Base-by-base conservation (phyloP, 495 filamentous ascomycete species). In the Penicillium maclennaniae region DNA sequence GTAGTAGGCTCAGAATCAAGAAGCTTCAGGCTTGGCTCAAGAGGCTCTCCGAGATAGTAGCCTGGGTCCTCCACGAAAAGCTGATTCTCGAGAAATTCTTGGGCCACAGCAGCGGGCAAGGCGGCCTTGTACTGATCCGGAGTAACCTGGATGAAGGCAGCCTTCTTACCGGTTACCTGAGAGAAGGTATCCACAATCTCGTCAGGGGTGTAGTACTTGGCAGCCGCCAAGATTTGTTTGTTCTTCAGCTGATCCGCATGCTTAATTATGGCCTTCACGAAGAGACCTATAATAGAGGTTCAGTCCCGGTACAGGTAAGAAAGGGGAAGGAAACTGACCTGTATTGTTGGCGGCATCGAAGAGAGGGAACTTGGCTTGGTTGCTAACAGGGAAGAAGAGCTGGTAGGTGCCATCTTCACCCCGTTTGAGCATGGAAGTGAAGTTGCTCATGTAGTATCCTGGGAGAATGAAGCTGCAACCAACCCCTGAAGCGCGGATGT, bases 361-460 rank as follows among this genome's bases (percentile, higher is more conserved):
- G 14, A 83, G 63, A 10, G 83, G 83, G 45, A 83, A 66, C 26
- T 56, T 51, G 7, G 80, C 68, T 20, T 69, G 54, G 7, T 46
- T 47, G 7, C 51, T 19, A 21, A 61, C 49, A 20, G 61, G 61
- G 39, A 45, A 53, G 27, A 47, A 53, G 0, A 60, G 44, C 48
- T 46, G 28, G 43, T 52, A 65, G 0, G 57, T 47, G 0, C 57
- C 54, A 44, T 58, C 51, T 10, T 58, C 57, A 8, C 56, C 55
- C 31, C 65, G 59, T 28, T 54, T 50, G 8, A 70, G 36, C 41
- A 54, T 40, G 16, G 43, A 47, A 7, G 52, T 56, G 16, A 71
- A 55, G 58, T 82, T 83, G 53, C 68, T 69, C 82, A 84, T 85
- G 70, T 78, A 87, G 56, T 76, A 77, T 14, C 79, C 84, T 3